Percentiles rank a stretch among this genome's conserved stretches.
Evolutionary conservation across 257 asterid species (phyloP).

Genomic region (Knoxia roxburghii): DNA sequence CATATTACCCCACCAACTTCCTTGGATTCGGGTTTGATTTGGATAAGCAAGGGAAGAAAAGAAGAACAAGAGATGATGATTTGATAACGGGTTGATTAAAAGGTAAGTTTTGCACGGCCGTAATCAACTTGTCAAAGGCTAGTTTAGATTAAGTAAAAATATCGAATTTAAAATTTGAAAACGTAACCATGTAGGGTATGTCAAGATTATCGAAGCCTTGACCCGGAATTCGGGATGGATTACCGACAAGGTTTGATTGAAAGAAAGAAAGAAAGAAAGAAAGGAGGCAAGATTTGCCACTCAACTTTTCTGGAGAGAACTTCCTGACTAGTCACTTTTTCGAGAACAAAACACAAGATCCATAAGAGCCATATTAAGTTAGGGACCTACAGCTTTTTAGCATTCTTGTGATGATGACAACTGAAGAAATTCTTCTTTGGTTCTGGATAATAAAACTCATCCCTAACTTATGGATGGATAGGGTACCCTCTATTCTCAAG

Average conservation of each 20-base stretch:
- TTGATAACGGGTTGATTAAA: not conserved
- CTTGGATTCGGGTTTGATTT: not conserved
- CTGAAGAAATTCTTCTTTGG: not conserved
- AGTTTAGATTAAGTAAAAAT: too few relatives aligned
- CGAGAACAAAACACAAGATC: not conserved
- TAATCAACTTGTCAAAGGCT: too few relatives aligned
- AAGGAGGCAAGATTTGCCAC: not conserved
- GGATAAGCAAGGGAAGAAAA: not conserved
- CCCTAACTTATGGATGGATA: not conserved
- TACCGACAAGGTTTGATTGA: too few relatives aligned
- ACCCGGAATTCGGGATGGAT: too few relatives aligned
- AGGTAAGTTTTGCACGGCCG: not conserved
- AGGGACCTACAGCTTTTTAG: slow-evolving; percentile 9
- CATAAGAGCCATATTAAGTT: slow-evolving; percentile 4
- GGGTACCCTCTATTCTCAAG: not conserved
- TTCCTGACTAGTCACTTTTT: slow-evolving; percentile 3
- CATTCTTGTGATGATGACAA: not conserved
- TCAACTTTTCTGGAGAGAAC: not conserved
- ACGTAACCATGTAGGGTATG: too few relatives aligned
- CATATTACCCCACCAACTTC: not conserved
- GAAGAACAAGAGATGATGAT: not conserved
- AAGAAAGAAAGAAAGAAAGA: too few relatives aligned
- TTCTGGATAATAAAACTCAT: not conserved
- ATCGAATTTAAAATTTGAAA: too few relatives aligned
- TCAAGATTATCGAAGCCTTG: too few relatives aligned